Conservation (phyloP, 768 basidiomycete genomes). For the Antrodiella citrinella region DNA sequence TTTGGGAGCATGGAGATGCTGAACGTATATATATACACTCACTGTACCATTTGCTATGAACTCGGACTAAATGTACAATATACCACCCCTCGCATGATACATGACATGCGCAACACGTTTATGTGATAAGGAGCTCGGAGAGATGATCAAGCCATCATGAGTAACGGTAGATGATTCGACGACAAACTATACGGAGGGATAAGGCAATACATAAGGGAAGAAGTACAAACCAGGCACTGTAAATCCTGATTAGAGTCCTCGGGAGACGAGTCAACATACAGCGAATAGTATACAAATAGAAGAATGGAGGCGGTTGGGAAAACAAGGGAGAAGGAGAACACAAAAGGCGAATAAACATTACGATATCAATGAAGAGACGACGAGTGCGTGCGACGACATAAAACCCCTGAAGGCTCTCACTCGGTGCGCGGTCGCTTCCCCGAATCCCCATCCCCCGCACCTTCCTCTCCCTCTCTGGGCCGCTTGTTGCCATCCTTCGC, state of each 20-base stretch:
- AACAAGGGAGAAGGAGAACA: background rate
- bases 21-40: too few species aligned
- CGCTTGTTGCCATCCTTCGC: background rate
- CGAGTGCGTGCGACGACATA: too few species aligned
- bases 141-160: too few species aligned
- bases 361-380: background rate
- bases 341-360: background rate
- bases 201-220: background rate
- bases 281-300: background rate
- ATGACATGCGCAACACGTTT: too few species aligned
- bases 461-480: background rate
- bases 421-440: background rate
- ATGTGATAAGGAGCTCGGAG: too few species aligned
- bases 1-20: too few species aligned
- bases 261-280: background rate
- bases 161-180: too few species aligned
- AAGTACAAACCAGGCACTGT: background rate
- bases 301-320: background rate
- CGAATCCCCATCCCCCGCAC: background rate
- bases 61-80: too few species aligned
- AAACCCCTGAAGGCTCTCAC: too few species aligned
- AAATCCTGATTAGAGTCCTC: background rate
- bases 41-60: too few species aligned
- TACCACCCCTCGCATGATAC: too few species aligned
- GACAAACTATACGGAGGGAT: background rate